Evolutionary conservation across 108 stramenopile species (phyloP).

Genomic region (Licmophora abbreviata): DNA sequence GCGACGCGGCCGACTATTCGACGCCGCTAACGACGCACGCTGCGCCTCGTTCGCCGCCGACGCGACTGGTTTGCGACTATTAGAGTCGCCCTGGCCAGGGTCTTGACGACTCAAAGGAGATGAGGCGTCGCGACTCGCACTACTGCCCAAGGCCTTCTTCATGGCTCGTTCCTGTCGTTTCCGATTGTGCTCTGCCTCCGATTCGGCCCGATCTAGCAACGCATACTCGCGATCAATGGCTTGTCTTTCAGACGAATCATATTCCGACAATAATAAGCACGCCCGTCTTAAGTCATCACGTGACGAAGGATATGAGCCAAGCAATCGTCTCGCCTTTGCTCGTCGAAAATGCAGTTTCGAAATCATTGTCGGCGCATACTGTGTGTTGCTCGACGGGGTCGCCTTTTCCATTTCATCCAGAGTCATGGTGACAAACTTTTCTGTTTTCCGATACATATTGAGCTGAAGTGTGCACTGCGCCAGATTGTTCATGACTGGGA

Average conservation of each 20-base stretch:
- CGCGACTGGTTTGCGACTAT: too few relatives aligned
- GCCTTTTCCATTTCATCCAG: slow-evolving; percentile 24
- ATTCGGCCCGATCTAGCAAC: slow-evolving; percentile 13
- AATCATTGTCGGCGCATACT: slow-evolving; percentile 7
- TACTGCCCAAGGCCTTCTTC: slow-evolving; percentile 10
- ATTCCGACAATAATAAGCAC: slow-evolving; percentile 22
- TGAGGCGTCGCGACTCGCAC: too few relatives aligned
- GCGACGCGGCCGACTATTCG: too few relatives aligned
- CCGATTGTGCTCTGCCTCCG: slow-evolving; percentile 20
- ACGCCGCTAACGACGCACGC: too few relatives aligned
- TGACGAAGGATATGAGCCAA: slow-evolving; percentile 48
- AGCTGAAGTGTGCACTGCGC: slow-evolving; percentile 71
- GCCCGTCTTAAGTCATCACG: slow-evolving; percentile 37
- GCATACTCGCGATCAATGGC: slow-evolving; percentile 26
- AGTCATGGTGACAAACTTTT: slow-evolving; percentile 67
- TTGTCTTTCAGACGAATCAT: slow-evolving; percentile 9
- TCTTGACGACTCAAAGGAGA: too few relatives aligned
- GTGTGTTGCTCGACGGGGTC: slow-evolving; percentile 1
- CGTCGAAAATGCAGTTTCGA: slow-evolving; percentile 64
- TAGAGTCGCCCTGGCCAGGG: too few relatives aligned
- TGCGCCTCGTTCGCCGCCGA: too few relatives aligned
- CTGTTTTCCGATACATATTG: slow-evolving; percentile 66
- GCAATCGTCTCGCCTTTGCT: slow-evolving; percentile 55
- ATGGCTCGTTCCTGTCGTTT: slow-evolving; percentile 28
- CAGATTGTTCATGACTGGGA: slow-evolving; percentile 78